These are phyloP conservation scores for Angophora floribunda DNA, from an alignment of 345 rosid species.

Conservation along the genomic window DNA sequence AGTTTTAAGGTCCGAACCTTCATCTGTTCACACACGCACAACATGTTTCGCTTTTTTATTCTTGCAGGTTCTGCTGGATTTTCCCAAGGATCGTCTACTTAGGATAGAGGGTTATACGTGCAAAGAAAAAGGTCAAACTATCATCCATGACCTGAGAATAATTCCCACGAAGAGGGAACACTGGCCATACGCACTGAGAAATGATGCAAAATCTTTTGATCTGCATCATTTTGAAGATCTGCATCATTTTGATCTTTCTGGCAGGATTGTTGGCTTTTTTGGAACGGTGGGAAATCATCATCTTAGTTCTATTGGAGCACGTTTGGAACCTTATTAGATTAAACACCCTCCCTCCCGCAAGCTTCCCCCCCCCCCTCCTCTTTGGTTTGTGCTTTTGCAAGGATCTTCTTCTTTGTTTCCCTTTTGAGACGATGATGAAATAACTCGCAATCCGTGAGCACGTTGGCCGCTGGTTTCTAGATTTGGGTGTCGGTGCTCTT, in stretches of 20 bases:
- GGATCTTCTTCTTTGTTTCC: background rate
- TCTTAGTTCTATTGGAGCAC: background rate
- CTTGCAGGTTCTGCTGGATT: no score
- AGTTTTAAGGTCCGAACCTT: no score
- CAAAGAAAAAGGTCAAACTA: fast-evolving
- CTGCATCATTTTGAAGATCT: no score
- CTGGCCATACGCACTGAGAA: no score
- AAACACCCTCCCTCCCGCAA: background rate
- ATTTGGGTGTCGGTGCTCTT: background rate
- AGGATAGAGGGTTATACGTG: fast-evolving
- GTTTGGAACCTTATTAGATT: background rate
- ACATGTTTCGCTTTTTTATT: no score
- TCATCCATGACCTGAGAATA: background rate
- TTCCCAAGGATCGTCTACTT: background rate
- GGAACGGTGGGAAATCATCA: background rate
- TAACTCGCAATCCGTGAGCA: background rate
- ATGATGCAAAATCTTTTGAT: no score
- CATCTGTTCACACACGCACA: no score
- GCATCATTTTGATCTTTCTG: no score
- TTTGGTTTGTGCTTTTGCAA: background rate
- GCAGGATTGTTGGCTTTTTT: background rate
- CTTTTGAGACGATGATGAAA: background rate
- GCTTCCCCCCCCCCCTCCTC: background rate
- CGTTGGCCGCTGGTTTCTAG: background rate
- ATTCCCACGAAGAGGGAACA: fast-evolving